Base-by-base conservation (phyloP, 2,329 filamentous ascomycete species). In the Pyrenophora teres region DNA sequence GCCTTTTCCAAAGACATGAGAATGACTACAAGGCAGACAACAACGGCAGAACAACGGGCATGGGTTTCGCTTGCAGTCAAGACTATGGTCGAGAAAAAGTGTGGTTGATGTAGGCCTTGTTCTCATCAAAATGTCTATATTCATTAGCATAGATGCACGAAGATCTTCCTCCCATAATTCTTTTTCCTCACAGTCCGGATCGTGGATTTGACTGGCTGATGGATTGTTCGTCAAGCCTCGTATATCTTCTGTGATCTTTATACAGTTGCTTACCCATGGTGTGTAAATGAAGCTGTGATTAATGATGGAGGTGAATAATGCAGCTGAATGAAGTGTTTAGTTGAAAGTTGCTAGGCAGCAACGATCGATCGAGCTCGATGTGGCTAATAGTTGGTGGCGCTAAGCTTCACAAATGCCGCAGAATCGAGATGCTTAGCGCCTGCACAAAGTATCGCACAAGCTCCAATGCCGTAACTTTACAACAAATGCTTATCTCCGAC, bases 401-500 rank as follows among this genome's bases (percentile, higher is more conserved):
- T 37, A 51, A 51, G 49, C 37, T 43, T 36, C 44, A 33, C 21
- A 35, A 35, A 30, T 36, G 30, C 50, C 8, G 50, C 48, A 31
- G 39, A 36, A 51, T 51, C 7, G 8, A 31, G 31, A 52, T 42
- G 50, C 50, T 52, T 52, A 52, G 39, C 44, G 23, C 19, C 33
- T 15, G 25, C 33, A 47, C 33, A 33, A 31, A 31, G 16, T n/a
- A 31, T 46, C 31, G 6, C 32, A 8, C 25, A 15, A 19, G 15
- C 3, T 15, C 27, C 23, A 15, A 7, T 30, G 38, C 19, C 27
- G 30, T 19, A 31, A 4, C 19, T 30, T 10, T 4, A 10, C 12
- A 36, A n/a, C 3, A 10, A n/a, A 18, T 23, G 1, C 35, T 21
- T 8, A 8, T 39, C 10, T 6, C 18, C 12, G 9, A 25, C 15